These are phyloP conservation scores for Avena eriantha DNA, from an alignment of 176 grass and related monocot species.

Conservation along the genomic window DNA sequence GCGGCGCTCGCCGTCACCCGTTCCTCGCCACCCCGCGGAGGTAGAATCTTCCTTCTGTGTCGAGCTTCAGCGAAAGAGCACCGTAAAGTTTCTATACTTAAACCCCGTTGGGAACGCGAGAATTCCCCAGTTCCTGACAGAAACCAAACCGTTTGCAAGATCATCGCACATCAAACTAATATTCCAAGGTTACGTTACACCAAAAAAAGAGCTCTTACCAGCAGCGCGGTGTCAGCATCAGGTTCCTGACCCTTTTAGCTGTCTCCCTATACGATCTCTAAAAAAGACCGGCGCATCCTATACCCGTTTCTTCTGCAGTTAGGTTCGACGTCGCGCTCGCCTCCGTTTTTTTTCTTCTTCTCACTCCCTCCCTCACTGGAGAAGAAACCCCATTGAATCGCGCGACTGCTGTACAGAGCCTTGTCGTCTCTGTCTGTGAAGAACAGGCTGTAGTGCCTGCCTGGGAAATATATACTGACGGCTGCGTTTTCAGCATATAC, in stretches of 20 bases:
- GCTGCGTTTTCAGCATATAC: constrained; percentile 21
- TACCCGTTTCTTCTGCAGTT: constrained; percentile 9
- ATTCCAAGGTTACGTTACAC: background rate
- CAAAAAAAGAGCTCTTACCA: background rate
- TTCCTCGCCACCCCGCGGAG: background rate
- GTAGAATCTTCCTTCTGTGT: constrained; percentile 27
- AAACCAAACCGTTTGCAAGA: background rate
- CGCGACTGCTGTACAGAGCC: background rate
- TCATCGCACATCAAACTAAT: too few species aligned
- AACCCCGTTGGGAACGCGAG: background rate
- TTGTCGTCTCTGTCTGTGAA: constrained; percentile 20
- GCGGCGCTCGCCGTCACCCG: constrained; percentile 19
- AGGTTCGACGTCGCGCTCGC: constrained; percentile 42
- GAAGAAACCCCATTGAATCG: constrained; percentile 18
- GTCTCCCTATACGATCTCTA: background rate
- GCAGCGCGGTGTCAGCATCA: constrained; percentile 24
- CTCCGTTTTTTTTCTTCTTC: constrained; percentile 6
- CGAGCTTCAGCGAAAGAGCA: constrained; percentile 2
- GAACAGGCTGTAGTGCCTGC: constrained; percentile 9
- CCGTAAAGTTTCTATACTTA: background rate
- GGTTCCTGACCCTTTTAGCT: background rate
- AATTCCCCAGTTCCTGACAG: background rate
- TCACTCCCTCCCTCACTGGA: background rate
- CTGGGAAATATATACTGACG: constrained; percentile 18
- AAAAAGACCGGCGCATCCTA: background rate